Conservation (phyloP, 2,329 filamentous ascomycete genomes). For the Sporothrix pseudoabietina region DNA sequence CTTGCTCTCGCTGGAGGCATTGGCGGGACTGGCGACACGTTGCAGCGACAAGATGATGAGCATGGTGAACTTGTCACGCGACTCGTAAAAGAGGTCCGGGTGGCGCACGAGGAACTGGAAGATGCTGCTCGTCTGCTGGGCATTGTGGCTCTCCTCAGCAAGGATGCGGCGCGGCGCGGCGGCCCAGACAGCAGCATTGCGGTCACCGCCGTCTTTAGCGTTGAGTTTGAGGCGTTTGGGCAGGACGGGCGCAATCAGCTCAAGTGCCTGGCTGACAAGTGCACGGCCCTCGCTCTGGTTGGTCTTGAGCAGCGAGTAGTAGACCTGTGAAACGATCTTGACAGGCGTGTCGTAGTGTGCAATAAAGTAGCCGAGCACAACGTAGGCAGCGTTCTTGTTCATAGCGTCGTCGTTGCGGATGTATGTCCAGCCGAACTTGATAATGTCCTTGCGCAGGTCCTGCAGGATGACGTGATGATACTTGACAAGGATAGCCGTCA, state of each 20-base stretch:
- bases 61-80: conserved; percentile 84
- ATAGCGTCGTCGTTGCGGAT: conserved; percentile 98
- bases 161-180: conserved; percentile 87
- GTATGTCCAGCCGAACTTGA: conserved; percentile 99
- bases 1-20: conserved; percentile 86
- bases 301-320: conserved; percentile 84
- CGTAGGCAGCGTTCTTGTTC: conserved; percentile 98
- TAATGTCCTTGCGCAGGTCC: conserved; percentile 94
- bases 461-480: conserved; percentile 87
- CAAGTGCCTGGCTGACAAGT: conserved; percentile 89
- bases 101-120: conserved; percentile 96
- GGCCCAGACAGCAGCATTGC: conserved; percentile 77
- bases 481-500: conserved; percentile 93
- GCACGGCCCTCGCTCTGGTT: conserved; percentile 94
- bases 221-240: conserved; percentile 73
- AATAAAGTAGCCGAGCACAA: conserved; percentile 96
- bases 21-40: conserved; percentile 83
- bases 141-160: conserved; percentile 90
- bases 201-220: conserved; percentile 53
- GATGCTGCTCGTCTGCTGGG: conserved; percentile 94
- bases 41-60: conserved; percentile 85
- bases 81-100: conserved; percentile 91
- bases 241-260: conserved; percentile 91
- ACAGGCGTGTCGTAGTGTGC: conserved; percentile 93
- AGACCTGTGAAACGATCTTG: conserved; percentile 95